These are phyloP conservation scores for Petunia secreta DNA, from an alignment of 257 asterid species.

Conservation along the genomic window DNA sequence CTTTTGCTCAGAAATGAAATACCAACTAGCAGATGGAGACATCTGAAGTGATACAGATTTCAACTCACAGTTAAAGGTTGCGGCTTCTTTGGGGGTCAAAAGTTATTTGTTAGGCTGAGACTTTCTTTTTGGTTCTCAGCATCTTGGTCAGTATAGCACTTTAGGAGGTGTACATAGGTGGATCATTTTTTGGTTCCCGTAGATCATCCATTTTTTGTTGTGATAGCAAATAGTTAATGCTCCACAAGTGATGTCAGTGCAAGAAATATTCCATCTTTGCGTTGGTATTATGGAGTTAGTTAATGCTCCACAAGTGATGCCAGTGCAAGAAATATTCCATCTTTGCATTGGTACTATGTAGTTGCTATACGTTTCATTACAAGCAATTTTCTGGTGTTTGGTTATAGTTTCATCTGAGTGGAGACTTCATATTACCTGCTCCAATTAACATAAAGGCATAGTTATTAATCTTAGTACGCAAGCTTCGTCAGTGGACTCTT, in stretches of 20 bases:
- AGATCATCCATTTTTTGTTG: not conserved
- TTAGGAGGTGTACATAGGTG: constrained; percentile 13
- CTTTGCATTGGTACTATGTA: not conserved
- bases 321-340: too few species aligned
- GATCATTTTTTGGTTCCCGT: constrained; percentile 1
- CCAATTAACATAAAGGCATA: too few species aligned
- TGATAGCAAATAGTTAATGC: not conserved
- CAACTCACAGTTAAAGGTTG: not conserved
- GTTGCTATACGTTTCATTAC: too few species aligned
- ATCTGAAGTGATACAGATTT: not conserved
- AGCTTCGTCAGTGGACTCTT: too few species aligned
- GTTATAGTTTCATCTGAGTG: too few species aligned
- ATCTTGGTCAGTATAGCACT: constrained; percentile 1
- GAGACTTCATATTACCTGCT: too few species aligned
- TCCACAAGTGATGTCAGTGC: not conserved
- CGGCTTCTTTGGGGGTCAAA: not conserved
- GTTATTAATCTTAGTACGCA: too few species aligned
- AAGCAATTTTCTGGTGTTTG: too few species aligned
- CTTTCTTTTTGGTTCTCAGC: constrained; percentile 3
- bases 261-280: rapidly evolving
- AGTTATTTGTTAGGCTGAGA: not conserved
- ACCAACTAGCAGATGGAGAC: not conserved
- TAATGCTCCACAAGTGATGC: too few species aligned
- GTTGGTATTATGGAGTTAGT: too few species aligned
- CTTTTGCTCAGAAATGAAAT: not conserved